Evolutionary conservation across 1,284 basidiomycete genomes (phyloP), one percentile per base, ranked within the genome.

Genomic region (Tylopilus sp.): DNA sequence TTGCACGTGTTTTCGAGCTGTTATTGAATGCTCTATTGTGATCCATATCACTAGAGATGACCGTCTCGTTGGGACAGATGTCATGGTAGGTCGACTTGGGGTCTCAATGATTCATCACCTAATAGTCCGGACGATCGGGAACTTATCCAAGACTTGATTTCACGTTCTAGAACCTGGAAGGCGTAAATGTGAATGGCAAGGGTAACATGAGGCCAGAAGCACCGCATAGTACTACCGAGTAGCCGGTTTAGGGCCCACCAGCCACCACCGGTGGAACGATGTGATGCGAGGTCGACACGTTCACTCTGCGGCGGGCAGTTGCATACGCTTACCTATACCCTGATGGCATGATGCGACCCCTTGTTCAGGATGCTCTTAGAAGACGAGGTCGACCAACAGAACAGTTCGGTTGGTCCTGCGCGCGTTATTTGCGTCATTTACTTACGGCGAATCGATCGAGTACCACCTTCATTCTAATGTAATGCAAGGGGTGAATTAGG

Each of bases 131-230:
- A 49, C 43, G 61, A 63, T 64, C 61, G 59, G 50, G 42, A 50
- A 58, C 40, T 45, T 13, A 41, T 28, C 36, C 34, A 49, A 33
- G 9, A 35, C 41, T n/a, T 48, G 43, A 49, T 39, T 49, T 53
- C 52, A 58, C 48, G 43, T 60, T 63, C 65, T 63, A 57, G 61
- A 67, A 58, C 36, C 41, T 15, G 53, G 31, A 48, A 44, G 51
- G 49, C 41, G 44, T 43, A 58, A 59, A 59, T 52, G 61, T 53
- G 61, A 47, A 46, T 57, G 18, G 55, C 53, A 59, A 53, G 62
- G 64, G 43, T 10, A 59, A 65, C 61, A 63, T 44, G 61, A 66
- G 61, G 61, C 61, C 29, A 49, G 51, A 41, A 49, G 64, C 62
- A 66, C 52, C 37, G 55, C 59, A 43, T 51, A 19, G 30, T 39